These are phyloP conservation scores for Mikania micrantha DNA, from an alignment of 129 eudicot species.

Conservation along the genomic window DNA sequence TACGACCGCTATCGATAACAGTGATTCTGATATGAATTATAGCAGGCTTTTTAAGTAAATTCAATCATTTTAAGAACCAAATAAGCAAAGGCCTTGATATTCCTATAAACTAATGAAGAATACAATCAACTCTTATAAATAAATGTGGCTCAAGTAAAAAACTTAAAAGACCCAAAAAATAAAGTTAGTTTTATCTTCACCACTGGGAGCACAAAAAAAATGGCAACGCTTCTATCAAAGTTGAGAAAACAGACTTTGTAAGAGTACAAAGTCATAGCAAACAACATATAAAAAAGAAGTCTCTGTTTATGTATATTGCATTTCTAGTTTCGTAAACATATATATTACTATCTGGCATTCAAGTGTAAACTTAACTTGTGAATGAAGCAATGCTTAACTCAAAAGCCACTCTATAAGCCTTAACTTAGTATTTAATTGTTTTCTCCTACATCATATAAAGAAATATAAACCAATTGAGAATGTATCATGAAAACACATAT, in stretches of 20 bases:
- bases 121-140: background rate
- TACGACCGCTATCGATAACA: too few species aligned
- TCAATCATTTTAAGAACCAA: background rate
- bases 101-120: background rate
- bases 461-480: background rate
- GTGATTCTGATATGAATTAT: background rate
- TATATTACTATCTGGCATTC: background rate
- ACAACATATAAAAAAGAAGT: too few species aligned
- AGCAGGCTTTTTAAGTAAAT: background rate
- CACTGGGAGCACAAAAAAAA: background rate
- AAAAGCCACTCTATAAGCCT: background rate
- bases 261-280: background rate
- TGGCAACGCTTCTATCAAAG: background rate
- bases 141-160: background rate
- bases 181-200: background rate
- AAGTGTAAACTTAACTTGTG: background rate
- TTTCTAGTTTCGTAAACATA: background rate
- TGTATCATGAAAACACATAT: background rate
- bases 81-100: background rate
- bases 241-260: background rate
- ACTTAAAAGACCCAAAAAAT: background rate
- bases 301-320: too few species aligned
- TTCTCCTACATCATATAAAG: background rate
- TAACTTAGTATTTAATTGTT: background rate
- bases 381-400: background rate